Evolutionary conservation across 176 grass and related monocot species (phyloP).

Genomic region (Oryza meridionalis): DNA sequence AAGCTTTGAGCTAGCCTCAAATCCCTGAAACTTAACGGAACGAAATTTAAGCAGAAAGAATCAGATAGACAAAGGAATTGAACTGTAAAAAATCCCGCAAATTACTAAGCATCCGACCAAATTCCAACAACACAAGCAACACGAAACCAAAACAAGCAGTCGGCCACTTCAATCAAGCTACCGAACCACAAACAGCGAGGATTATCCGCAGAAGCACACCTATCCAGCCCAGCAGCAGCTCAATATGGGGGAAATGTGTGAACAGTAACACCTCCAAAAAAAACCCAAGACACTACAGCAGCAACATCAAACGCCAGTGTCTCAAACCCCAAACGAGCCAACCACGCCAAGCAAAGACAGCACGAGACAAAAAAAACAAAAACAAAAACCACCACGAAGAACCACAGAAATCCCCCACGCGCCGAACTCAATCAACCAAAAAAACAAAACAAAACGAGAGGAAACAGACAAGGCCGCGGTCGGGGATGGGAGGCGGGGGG

Average conservation of each 20-base stretch:
- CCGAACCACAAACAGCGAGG: background rate
- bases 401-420: slow-evolving; percentile 34
- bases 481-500: background rate
- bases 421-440: background rate
- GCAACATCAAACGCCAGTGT: background rate
- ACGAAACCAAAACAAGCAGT: background rate
- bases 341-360: background rate
- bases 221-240: no score
- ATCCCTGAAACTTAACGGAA: background rate
- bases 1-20: background rate
- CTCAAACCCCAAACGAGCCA: slow-evolving; percentile 2
- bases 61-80: background rate
- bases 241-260: background rate
- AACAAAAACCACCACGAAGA: background rate
- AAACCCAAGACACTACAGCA: background rate
- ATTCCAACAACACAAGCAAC: background rate
- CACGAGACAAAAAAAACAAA: background rate
- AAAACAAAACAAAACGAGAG: background rate
- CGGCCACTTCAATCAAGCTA: background rate
- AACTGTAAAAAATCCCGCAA: background rate
- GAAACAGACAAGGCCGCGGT: background rate
- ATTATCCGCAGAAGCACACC: background rate
- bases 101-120: background rate
- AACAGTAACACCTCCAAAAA: slow-evolving; percentile 9
- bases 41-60: background rate